Base-by-base conservation (phyloP, 768 basidiomycete species). In the Amanita rubescens region DNA sequence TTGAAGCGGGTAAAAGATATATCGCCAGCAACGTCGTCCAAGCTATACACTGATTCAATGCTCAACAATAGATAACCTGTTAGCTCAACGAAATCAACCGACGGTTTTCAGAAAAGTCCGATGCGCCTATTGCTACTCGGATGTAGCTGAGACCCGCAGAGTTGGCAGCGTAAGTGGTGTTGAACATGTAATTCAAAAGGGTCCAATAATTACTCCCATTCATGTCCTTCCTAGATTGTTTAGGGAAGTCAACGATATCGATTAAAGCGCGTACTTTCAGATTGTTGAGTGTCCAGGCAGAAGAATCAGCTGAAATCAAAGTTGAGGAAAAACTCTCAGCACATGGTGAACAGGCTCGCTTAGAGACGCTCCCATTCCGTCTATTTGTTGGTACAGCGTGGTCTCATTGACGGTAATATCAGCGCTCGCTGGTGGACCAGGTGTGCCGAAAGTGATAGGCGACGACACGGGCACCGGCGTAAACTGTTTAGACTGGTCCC, bases 81-180 rank as follows among this genome's bases (percentile, higher is more conserved):
- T 24, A 10, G 12, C 10, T 33, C 14, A 14, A 51, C 8, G 8
- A 27, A 30, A 30, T 22, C n/a, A 3, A 39, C 54, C 10, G 15
- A 84, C 85, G 58, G 3, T 59, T 70, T 3, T 77, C 68, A 10
- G 87, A 87, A 61, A 89, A 89, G 65, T 89, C 87, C 3, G 84
- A 78, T 3, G 87, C 83, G 12, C 87, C 87, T 12, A 90, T 72
- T 0, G 87, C 78, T 35, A 89, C 71, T 9, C 87, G 79, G 46
- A 90, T 67, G 59, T 84, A 85, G 39, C 80, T 81, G 49, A 90
- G 67, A 1, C 86, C 87, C 24, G 87, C 86, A 5, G 78, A 73
- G 52, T 79, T 71, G 10, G 76, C 75, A 0, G 75, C 81, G 62
- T 89, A 80, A 1, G 77, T 76, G 14, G 81, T 76, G 50, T 78